Evolutionary conservation across 352 stramenopile genomes (phyloP).

Genomic region (Salisapilia sapeloensis): DNA sequence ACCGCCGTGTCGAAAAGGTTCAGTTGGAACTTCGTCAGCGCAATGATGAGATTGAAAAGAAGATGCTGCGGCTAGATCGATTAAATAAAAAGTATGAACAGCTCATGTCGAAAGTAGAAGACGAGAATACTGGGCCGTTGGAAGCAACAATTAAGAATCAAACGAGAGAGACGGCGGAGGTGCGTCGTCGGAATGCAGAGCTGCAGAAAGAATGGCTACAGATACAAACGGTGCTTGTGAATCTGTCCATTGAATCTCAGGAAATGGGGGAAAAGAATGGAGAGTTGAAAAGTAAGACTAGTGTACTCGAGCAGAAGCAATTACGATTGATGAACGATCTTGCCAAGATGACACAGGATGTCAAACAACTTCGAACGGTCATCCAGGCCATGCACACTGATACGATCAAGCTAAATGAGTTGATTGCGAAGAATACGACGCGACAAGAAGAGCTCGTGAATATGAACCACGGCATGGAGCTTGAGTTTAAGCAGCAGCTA

Average conservation of each 20-base stretch:
- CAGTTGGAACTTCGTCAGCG: constrained; percentile 88
- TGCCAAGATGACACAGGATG: constrained; percentile 56
- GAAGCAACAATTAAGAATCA: constrained; percentile 90
- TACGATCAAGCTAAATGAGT: constrained; percentile 84
- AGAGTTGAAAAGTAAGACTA: constrained; percentile 81
- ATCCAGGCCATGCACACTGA: constrained; percentile 84
- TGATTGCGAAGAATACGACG: constrained; percentile 80
- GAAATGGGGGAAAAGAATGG: constrained; percentile 76
- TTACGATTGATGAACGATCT: constrained; percentile 77
- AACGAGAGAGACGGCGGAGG: constrained; percentile 66
- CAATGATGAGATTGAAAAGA: constrained; percentile 94
- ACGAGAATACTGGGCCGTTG: constrained; percentile 86
- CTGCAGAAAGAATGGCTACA: constrained; percentile 85
- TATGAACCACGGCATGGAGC: constrained; percentile 77
- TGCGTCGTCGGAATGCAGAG: constrained; percentile 42
- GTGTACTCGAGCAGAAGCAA: constrained; percentile 82
- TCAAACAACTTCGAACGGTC: constrained; percentile 56
- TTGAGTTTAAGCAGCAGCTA: constrained; percentile 84
- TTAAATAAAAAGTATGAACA: constrained; percentile 93
- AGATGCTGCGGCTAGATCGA: constrained; percentile 84
- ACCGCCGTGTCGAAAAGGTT: constrained; percentile 81
- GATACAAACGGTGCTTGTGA: constrained; percentile 83
- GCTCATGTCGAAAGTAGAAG: constrained; percentile 75
- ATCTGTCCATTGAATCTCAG: constrained; percentile 77
- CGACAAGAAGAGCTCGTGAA: constrained; percentile 70